phyloP scores from a whole-genome alignment of 31 red algal genomes.

The Endocladia muricata region DNA sequence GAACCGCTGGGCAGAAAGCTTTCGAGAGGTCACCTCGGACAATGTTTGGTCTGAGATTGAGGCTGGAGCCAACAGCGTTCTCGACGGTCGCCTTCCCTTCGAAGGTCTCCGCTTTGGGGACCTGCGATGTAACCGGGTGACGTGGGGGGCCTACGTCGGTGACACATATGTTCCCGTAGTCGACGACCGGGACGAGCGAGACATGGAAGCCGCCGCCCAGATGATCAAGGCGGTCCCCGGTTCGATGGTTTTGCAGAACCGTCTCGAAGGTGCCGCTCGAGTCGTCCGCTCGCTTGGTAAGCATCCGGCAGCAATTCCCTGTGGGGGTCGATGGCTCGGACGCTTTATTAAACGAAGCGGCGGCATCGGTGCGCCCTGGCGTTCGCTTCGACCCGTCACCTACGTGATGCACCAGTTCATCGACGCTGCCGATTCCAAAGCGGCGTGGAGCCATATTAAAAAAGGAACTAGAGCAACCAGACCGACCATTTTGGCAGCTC shows the following conservation, averaged over 20 bases:
- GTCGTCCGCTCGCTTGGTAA: conserved; percentile 32
- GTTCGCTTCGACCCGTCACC: conserved; percentile 41
- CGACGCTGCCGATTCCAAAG: conserved; percentile 63
- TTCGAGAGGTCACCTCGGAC: conserved; percentile 47
- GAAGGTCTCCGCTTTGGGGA: conserved; percentile 78
- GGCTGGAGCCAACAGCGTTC: too few relatives aligned
- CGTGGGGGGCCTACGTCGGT: conserved; percentile 60
- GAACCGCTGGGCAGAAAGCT: conserved; percentile 45
- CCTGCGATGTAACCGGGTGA: conserved; percentile 80
- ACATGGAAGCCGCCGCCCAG: conserved; percentile 47
- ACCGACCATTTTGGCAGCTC: conserved; percentile 58
- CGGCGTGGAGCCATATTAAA: conserved; percentile 72
- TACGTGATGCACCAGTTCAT: conserved; percentile 93
- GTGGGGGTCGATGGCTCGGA: conserved; percentile 3
- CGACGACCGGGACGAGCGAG: conserved; percentile 37
- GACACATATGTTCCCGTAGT: conserved; percentile 44
- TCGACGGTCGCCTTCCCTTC: conserved; percentile 71
- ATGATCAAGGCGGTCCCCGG: conserved; percentile 52
- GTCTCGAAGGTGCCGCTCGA: conserved; percentile 38
- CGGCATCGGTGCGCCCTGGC: conserved; percentile 33
- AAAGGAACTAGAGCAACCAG: conserved; percentile 23
- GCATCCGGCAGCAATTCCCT: conserved; percentile 35
- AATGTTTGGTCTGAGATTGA: conserved; percentile 86
- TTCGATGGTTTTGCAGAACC: conserved; percentile 26
- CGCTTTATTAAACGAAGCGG: conserved; percentile 46